Conservation (phyloP, 768 basidiomycete genomes). For the Tricholoma sp. region DNA sequence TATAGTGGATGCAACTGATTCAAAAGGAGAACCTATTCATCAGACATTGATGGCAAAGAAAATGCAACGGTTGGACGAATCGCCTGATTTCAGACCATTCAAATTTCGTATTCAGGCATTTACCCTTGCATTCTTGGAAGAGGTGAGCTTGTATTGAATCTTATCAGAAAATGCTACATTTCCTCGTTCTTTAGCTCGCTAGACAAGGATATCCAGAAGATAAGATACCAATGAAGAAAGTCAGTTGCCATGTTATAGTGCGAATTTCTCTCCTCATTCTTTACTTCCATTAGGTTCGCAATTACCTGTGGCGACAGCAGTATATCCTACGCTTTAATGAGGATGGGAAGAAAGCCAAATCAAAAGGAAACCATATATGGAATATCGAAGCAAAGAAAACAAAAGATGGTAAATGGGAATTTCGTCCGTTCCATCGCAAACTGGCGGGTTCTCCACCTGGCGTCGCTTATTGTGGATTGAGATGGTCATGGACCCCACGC, state of each 20-base stretch:
- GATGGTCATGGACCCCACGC: constrained; percentile 88
- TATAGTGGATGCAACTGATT: constrained; percentile 86
- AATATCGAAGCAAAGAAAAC: constrained; percentile 92
- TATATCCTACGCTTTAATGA: constrained; percentile 97
- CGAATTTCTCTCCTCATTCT: constrained; percentile 8
- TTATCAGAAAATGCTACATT: background rate
- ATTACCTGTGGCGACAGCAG: constrained; percentile 94
- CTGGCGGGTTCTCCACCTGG: constrained; percentile 79
- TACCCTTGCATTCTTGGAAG: constrained; percentile 92
- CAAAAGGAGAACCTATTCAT: constrained; percentile 95
- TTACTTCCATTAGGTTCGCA: constrained; percentile 59
- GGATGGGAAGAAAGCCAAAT: constrained; percentile 98
- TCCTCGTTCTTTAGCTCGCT: constrained; percentile 52
- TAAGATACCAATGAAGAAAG: constrained; percentile 96
- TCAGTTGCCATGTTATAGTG: constrained; percentile 25
- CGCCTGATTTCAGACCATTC: constrained; percentile 95
- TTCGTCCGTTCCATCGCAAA: constrained; percentile 83
- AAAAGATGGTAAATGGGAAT: constrained; percentile 74
- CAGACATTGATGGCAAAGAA: constrained; percentile 99
- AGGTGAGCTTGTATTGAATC: constrained; percentile 40
- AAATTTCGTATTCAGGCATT: constrained; percentile 99
- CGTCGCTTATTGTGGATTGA: constrained; percentile 75
- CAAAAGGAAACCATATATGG: constrained; percentile 99
- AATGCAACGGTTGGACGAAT: constrained; percentile 97
- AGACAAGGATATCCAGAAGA: constrained; percentile 87